A percentile compares a stretch with the other conserved stretches of the same genome.
Evolutionary conservation across 2,329 filamentous ascomycete genomes (phyloP).

Genomic region (Cladosporium sp.): DNA sequence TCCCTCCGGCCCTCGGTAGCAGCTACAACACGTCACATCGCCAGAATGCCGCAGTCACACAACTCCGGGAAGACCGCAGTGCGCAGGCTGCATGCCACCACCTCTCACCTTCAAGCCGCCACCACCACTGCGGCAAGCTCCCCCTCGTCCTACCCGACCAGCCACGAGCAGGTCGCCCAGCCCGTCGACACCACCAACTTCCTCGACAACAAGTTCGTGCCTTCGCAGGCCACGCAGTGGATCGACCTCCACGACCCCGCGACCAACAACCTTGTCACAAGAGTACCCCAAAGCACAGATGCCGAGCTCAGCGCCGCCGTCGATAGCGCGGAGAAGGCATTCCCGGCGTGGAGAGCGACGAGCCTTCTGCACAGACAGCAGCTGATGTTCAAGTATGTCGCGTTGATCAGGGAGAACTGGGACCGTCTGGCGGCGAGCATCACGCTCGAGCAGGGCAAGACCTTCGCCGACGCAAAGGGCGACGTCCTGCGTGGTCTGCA

Average conservation of each 20-base stretch:
- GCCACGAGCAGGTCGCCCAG: slow-evolving; percentile 62
- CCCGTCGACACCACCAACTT: slow-evolving; percentile 73
- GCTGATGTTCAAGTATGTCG: slow-evolving; percentile 82
- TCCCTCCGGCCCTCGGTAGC: slow-evolving; percentile 32
- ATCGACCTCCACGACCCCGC: slow-evolving; percentile 78
- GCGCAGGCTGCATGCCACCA: slow-evolving; percentile 50
- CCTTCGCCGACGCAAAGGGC: slow-evolving; percentile 72
- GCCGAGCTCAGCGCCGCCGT: slow-evolving; percentile 69
- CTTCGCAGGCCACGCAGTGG: slow-evolving; percentile 62
- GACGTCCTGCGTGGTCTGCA: slow-evolving; percentile 77
- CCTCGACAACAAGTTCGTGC: slow-evolving; percentile 70
- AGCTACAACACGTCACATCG: slow-evolving; percentile 26
- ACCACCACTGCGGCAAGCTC: slow-evolving; percentile 46
- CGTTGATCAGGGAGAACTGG: slow-evolving; percentile 76
- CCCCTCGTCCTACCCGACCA: slow-evolving; percentile 58
- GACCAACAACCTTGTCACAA: slow-evolving; percentile 77
- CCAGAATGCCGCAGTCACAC: slow-evolving; percentile 35
- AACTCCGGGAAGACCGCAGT: slow-evolving; percentile 35
- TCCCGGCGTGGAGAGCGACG: slow-evolving; percentile 65
- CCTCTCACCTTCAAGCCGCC: slow-evolving; percentile 44
- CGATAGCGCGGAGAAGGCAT: slow-evolving; percentile 68
- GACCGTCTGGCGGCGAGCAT: slow-evolving; percentile 78
- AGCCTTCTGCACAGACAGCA: slow-evolving; percentile 70
- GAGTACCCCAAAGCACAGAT: slow-evolving; percentile 75
- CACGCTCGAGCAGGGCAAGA: slow-evolving; percentile 84